Percentiles rank a stretch among this genome's conserved stretches.
Conservation (phyloP, 345 rosid species). For the Diplotaxis tenuifolia region DNA sequence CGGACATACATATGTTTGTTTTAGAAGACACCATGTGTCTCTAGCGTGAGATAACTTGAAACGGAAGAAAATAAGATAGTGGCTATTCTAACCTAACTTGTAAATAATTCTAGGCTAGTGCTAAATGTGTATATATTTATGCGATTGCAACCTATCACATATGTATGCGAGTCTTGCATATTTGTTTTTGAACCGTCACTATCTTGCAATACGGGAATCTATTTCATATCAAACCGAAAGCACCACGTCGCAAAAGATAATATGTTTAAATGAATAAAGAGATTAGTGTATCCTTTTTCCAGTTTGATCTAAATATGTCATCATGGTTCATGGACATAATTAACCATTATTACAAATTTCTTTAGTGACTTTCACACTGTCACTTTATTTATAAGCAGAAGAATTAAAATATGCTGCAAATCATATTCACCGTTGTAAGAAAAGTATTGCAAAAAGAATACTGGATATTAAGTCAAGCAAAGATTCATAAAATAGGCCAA, state of each 20-base stretch:
- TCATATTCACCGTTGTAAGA: neutral
- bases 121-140: neutral
- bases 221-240: constrained; percentile 13
- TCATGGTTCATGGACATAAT: neutral
- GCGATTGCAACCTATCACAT: neutral
- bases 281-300: neutral
- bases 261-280: constrained; percentile 4
- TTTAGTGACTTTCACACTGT: neutral
- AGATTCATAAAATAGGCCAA: neutral
- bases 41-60: neutral
- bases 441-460: neutral
- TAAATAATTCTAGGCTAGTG: neutral
- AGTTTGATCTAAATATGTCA: constrained; percentile 8
- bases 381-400: neutral
- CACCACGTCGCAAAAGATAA: constrained; percentile 12
- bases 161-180: neutral
- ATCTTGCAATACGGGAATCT: neutral
- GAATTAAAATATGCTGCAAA: neutral
- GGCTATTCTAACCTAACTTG: neutral
- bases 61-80: neutral
- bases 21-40: constrained; percentile 17
- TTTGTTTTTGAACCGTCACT: neutral
- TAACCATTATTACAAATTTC: neutral
- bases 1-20: constrained; percentile 10
- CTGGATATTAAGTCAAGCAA: neutral